Evolutionary conservation across 1,284 basidiomycete genomes (phyloP).

Genomic region (Boletus sp.): DNA sequence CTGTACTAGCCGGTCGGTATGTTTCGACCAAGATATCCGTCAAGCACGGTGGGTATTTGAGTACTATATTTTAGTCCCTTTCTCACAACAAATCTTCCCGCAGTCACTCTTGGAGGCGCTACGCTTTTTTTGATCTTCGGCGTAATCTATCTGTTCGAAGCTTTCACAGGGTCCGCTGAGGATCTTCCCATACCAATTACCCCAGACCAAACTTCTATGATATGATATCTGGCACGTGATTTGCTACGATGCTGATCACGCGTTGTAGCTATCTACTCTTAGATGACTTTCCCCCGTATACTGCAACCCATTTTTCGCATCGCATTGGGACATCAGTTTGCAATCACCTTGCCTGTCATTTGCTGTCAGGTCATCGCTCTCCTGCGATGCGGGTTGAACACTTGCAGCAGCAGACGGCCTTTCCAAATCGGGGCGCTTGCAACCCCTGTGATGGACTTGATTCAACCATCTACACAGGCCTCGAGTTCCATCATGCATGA

Average conservation of each 20-base stretch:
- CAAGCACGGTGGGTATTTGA: constrained; percentile 75
- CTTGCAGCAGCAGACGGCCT: too few species aligned
- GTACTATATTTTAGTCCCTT: not conserved
- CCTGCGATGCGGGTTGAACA: too few species aligned
- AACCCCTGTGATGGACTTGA: too few species aligned
- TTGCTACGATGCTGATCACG: constrained; percentile 14
- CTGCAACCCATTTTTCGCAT: not conserved
- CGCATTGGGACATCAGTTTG: not conserved
- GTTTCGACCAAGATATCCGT: constrained; percentile 92
- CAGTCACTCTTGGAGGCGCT: constrained; percentile 47
- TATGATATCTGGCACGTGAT: constrained; percentile 38
- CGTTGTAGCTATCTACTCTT: constrained; percentile 2
- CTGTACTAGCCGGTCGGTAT: constrained; percentile 88
- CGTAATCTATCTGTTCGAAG: constrained; percentile 45
- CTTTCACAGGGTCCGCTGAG: constrained; percentile 24
- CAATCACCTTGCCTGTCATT: not conserved
- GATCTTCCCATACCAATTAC: constrained; percentile 18
- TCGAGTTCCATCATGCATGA: too few species aligned
- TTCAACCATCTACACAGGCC: too few species aligned
- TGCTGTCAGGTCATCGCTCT: too few species aligned
- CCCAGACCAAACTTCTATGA: constrained; percentile 3
- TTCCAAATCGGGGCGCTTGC: too few species aligned
- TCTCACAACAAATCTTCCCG: not conserved
- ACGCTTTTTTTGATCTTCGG: constrained; percentile 62
- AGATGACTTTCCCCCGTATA: not conserved